Conservation (phyloP, 73 alveolate genomes). For the Uronychia setigera region DNA sequence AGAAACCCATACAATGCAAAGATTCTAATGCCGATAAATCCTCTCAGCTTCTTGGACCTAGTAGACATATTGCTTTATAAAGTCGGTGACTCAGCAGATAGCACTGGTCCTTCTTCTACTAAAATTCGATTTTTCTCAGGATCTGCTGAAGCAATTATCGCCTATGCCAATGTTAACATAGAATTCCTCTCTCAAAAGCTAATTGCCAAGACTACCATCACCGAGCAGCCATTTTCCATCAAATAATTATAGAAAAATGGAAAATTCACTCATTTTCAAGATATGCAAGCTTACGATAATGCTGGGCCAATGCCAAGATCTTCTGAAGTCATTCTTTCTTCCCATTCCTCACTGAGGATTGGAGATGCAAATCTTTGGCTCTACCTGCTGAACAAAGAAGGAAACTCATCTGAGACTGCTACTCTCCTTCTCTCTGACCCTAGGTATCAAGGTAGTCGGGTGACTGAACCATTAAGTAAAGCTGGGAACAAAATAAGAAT, state of each 20-base stretch:
- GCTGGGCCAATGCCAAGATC: too few relatives aligned
- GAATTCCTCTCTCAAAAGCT: constrained; percentile 11
- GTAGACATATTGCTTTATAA: neutral
- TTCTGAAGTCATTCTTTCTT: constrained; percentile 15
- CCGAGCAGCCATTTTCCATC: constrained; percentile 13
- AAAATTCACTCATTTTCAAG: neutral
- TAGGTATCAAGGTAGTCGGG: too few relatives aligned
- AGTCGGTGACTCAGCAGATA: neutral
- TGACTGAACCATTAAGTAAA: too few relatives aligned
- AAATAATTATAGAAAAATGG: constrained; percentile 10
- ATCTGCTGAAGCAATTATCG: constrained; percentile 24
- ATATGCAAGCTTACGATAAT: too few relatives aligned
- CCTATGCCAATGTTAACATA: constrained; percentile 16
- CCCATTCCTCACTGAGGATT: neutral
- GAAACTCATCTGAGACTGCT: too few relatives aligned
- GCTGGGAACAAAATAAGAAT: too few relatives aligned
- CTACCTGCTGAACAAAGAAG: constrained; percentile 8
- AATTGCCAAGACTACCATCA: constrained; percentile 8
- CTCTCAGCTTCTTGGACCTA: constrained; percentile 4
- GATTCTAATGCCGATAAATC: constrained; percentile 21
- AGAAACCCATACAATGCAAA: neutral
- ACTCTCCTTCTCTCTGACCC: too few relatives aligned
- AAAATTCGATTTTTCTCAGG: constrained; percentile 12
- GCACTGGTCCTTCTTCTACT: neutral
- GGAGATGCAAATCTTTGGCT: constrained; percentile 28